These are phyloP conservation scores for Mycena sp. DNA, from an alignment of 1,284 basidiomycete genomes.

Conservation along the genomic window DNA sequence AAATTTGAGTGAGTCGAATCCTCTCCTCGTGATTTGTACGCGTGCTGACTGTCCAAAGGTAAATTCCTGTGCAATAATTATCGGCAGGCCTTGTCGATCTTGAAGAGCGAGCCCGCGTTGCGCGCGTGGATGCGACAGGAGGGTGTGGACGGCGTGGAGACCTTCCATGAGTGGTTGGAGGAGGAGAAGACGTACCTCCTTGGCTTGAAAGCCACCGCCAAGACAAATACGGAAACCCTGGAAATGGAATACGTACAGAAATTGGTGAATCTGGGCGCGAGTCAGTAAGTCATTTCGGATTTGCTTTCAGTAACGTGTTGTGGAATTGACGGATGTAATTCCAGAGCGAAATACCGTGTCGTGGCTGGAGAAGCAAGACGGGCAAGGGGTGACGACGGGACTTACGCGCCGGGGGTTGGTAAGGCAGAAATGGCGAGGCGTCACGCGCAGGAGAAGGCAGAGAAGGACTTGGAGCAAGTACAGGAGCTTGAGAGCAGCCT, in stretches of 20 bases:
- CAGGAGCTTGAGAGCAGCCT: constrained; percentile 9
- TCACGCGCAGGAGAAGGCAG: constrained; percentile 14
- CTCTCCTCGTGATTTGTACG: constrained; percentile 13
- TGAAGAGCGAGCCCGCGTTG: constrained; percentile 31
- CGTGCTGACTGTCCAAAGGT: constrained; percentile 27
- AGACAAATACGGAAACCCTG: background rate
- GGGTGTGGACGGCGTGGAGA: background rate
- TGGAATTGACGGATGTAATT: too few species aligned
- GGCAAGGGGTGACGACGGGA: background rate
- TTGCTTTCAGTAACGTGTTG: too few species aligned
- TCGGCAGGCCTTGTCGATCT: constrained; percentile 26
- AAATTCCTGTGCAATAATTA: constrained; percentile 26
- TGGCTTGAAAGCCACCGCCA: background rate
- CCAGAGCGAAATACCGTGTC: too few species aligned
- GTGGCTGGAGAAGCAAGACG: too few species aligned
- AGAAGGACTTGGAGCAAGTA: background rate
- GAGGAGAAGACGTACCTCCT: background rate
- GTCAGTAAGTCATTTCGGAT: background rate
- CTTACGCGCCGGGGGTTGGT: background rate
- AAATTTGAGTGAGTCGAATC: constrained; percentile 23
- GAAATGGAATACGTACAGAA: constrained; percentile 5
- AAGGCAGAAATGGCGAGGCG: constrained; percentile 10
- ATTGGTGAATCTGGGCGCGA: background rate
- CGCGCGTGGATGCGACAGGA: constrained; percentile 31
- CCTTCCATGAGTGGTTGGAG: constrained; percentile 41